Percentiles rank a stretch among this genome's conserved stretches.
Conservation (phyloP, 768 basidiomycete genomes). For the Trametes punicea region DNA sequence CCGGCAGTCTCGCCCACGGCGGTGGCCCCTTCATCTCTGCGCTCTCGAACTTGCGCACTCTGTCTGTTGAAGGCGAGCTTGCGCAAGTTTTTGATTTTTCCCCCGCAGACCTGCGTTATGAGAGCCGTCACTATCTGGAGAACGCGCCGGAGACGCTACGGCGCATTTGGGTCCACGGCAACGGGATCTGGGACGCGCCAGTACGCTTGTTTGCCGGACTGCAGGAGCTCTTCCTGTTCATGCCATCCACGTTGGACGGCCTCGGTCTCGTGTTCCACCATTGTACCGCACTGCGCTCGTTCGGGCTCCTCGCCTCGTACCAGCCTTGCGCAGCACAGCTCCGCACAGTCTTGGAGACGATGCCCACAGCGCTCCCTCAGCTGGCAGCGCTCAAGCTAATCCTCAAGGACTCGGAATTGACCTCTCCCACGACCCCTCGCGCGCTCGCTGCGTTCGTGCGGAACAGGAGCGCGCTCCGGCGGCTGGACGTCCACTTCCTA, state of each 20-base stretch:
- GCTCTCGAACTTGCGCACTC: not conserved
- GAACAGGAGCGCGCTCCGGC: constrained; percentile 1
- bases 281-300: constrained; percentile 1
- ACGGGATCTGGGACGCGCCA: not conserved
- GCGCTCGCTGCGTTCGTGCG: constrained; percentile 4
- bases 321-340: not conserved
- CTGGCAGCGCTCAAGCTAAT: constrained; percentile 11
- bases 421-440: not conserved
- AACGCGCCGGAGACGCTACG: not conserved
- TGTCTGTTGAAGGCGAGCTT: not conserved
- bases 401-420: not conserved
- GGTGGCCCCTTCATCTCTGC: not conserved
- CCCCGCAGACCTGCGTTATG: not conserved
- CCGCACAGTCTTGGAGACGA: not conserved
- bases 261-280: constrained; percentile 10
- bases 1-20: not conserved
- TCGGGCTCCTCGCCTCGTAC: not conserved
- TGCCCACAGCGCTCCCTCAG: not conserved
- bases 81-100: not conserved
- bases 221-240: constrained; percentile 4
- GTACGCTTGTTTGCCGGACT: not conserved
- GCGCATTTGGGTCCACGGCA: not conserved
- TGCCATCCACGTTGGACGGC: not conserved
- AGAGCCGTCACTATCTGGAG: not conserved
- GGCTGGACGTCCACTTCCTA: constrained; percentile 6